Evolutionary conservation across 2,329 filamentous ascomycete genomes (phyloP).

Genomic region (Fusarium virguliforme): DNA sequence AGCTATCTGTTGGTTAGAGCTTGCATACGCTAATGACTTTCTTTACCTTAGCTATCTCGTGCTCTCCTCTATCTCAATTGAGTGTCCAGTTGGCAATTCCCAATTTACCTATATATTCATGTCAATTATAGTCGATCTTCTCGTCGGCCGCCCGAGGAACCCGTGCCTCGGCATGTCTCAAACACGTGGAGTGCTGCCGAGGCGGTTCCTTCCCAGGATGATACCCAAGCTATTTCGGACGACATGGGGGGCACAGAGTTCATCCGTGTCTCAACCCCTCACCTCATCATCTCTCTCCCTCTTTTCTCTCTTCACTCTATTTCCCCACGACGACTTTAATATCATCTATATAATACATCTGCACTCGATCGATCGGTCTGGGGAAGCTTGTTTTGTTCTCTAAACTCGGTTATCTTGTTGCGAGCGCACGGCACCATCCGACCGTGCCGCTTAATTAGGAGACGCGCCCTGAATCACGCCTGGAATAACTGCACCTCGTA

Average conservation of each 20-base stretch:
- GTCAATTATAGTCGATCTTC: neutral
- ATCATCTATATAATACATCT: constrained; percentile 1
- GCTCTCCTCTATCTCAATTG: too few relatives aligned
- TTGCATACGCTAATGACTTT: neutral
- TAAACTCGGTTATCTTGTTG: neutral
- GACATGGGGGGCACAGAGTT: constrained; percentile 16
- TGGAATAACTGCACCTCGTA: neutral
- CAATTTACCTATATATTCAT: too few relatives aligned
- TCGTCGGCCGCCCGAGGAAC: constrained; percentile 3
- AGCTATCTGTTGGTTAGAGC: neutral
- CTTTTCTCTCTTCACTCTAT: neutral
- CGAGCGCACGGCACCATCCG: neutral
- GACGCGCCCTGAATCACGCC: neutral
- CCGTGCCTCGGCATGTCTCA: constrained; percentile 40
- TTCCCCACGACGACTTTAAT: neutral
- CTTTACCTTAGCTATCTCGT: too few relatives aligned
- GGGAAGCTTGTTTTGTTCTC: constrained; percentile 5
- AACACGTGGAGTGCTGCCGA: constrained; percentile 39
- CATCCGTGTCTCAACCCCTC: constrained; percentile 19
- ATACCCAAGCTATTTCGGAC: constrained; percentile 6
- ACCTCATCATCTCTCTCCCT: neutral
- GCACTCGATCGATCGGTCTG: constrained; percentile 1
- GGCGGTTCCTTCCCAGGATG: constrained; percentile 10
- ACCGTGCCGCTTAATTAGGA: constrained; percentile 6
- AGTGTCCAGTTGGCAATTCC: too few relatives aligned